Base-by-base conservation (phyloP, 2,329 filamentous ascomycete species). In the Trichoderma asperellum region DNA sequence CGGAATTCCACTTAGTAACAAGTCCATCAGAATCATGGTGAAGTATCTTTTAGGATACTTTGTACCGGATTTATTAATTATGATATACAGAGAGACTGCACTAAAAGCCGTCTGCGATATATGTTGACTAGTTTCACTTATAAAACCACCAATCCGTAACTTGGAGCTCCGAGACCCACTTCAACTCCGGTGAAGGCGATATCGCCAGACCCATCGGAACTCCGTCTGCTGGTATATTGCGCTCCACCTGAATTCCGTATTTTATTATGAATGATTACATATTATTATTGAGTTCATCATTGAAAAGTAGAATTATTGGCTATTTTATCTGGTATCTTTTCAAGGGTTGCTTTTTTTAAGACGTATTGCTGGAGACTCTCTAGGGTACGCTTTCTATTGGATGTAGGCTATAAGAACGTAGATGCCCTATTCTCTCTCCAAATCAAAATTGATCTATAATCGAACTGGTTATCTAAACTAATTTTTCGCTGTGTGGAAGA, bases 101-200 rank as follows among this genome's bases (percentile, higher is more conserved):
- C 4, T 2, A 27, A 62, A 11, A 7, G 29, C 10, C 40, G 11
- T 52, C 40, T 27, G 43, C 24, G 7, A 62, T 62, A 24, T 5
- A 16, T 61, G 6, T 32, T 2, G 2, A 59, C 0, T 12, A 32
- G 37, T 55, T 8, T 21, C 14, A 29, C 32, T n/a, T 63, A 14
- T 11, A 63, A 18, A 11, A 21, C 29, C 16, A 63, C 47, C 47
- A 53, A 63, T 63, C 47, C 3, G 32, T 37, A 27, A 21, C 60
- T 37, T 18, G 24, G 21, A 63, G 60, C 34, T 29, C 47, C 60
- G 32, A 47, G 60, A 63, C 47, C 60, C 60, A 32, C 60, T 29
- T 10, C 60, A 27, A 53, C 16, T 53, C 60, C 47, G 60, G 14
- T 10, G 18, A 34, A 21, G 6, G 5, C 4, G 2, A 18, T 2